A percentile compares a stretch with the other conserved stretches of the same genome.
Evolutionary conservation across 2,329 filamentous ascomycete genomes (phyloP).

Genomic region (Xylaria sp.): DNA sequence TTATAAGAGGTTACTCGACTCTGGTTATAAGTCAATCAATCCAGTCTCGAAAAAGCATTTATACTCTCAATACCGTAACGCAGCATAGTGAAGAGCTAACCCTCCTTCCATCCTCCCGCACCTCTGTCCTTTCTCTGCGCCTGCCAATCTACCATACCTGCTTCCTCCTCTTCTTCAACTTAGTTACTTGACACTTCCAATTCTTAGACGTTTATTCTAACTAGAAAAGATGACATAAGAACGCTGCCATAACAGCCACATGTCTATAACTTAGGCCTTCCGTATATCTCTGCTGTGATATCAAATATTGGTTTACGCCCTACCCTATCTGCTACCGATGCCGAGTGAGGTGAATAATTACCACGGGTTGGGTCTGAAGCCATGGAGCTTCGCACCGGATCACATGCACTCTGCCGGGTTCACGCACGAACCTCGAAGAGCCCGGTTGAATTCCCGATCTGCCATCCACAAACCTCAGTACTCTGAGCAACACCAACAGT

Average conservation of each 20-base stretch:
- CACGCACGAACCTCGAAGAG: slow-evolving; percentile 12
- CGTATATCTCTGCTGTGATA: background rate
- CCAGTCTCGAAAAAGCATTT: background rate
- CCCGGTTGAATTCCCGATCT: slow-evolving; percentile 1
- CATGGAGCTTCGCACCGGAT: slow-evolving; percentile 2
- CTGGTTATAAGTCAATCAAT: background rate
- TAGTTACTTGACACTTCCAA: no score
- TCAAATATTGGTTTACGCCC: background rate
- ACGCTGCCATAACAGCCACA: background rate
- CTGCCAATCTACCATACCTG: background rate
- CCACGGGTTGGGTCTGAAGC: background rate
- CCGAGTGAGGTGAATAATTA: background rate
- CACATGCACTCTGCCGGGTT: slow-evolving; percentile 27
- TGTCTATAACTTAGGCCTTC: background rate
- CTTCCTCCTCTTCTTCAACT: background rate
- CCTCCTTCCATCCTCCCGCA: background rate
- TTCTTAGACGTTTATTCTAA: background rate
- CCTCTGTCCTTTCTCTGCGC: background rate
- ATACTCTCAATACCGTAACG: background rate
- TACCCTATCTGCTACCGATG: background rate
- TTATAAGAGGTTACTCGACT: background rate
- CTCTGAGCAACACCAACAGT: slow-evolving; percentile 29
- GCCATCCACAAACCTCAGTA: slow-evolving; percentile 30
- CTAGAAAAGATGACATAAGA: background rate
- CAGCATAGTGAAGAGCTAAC: background rate